Conservation (phyloP, 768 basidiomycete species). For the Daedaleopsis sinensis region DNA sequence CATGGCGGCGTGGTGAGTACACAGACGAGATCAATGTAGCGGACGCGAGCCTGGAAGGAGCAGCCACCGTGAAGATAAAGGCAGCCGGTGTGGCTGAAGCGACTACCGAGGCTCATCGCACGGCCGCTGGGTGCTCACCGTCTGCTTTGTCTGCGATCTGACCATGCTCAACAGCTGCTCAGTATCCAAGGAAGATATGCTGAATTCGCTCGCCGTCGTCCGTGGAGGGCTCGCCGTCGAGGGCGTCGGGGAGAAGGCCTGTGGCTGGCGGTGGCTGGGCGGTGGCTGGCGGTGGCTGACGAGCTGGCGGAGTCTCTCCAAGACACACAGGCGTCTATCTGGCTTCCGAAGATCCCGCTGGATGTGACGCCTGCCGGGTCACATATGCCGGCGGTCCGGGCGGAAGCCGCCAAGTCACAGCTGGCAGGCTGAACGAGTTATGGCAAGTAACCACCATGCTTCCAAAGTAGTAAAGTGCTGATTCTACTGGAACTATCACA, state of each 20-base stretch:
- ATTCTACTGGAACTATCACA: too few species aligned
- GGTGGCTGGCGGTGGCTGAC: slow-evolving; percentile 21
- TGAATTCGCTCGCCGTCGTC: background rate
- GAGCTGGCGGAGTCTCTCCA: slow-evolving; percentile 17
- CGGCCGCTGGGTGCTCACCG: slow-evolving; percentile 33
- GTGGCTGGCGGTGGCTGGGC: slow-evolving; percentile 16
- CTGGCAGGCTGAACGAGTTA: too few species aligned
- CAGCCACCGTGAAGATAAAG: slow-evolving; percentile 28
- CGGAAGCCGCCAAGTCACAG: too few species aligned
- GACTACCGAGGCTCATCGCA: slow-evolving; percentile 29
- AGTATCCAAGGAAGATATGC: background rate
- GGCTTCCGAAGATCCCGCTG: too few species aligned
- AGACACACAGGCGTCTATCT: slow-evolving; percentile 7
- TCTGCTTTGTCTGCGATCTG: slow-evolving; percentile 32
- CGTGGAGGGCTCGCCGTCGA: background rate
- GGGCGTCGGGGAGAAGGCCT: background rate
- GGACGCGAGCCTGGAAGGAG: background rate
- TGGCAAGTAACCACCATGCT: too few species aligned
- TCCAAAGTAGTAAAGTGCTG: too few species aligned
- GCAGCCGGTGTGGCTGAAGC: slow-evolving; percentile 26
- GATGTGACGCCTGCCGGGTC: background rate
- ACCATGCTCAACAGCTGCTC: slow-evolving; percentile 25
- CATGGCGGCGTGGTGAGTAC: slow-evolving; percentile 9
- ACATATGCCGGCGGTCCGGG: too few species aligned
- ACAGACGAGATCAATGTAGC: background rate